Conservation (phyloP, 2,329 filamentous ascomycete species). For the Cladophialophora immunda region DNA sequence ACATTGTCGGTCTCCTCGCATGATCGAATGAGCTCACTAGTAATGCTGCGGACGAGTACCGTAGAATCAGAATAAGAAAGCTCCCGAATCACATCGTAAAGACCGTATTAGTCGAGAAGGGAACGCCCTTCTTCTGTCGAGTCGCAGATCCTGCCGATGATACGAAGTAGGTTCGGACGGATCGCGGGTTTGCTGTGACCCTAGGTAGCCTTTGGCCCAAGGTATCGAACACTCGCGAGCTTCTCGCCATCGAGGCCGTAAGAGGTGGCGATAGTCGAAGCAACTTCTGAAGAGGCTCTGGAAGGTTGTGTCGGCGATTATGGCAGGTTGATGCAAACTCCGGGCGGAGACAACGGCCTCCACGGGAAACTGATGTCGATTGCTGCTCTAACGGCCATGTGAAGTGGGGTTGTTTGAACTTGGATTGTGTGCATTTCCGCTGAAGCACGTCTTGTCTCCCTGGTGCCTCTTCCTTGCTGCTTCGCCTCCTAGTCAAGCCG, state of each 20-base stretch:
- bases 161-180: slow-evolving; percentile 86
- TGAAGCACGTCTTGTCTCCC: too few species aligned
- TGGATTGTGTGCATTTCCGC: too few species aligned
- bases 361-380: too few species aligned
- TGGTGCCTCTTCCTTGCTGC: slow-evolving; percentile 48
- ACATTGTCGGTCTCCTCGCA: slow-evolving; percentile 55
- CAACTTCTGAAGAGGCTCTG: slow-evolving; percentile 95
- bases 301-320: too few species aligned
- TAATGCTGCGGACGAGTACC: slow-evolving; percentile 90
- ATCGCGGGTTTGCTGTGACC: slow-evolving; percentile 94
- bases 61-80: slow-evolving; percentile 89
- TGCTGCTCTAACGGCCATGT: too few species aligned
- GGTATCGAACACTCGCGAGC: slow-evolving; percentile 83
- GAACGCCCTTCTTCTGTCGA: slow-evolving; percentile 73
- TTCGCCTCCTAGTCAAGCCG: slow-evolving; percentile 78
- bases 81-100: slow-evolving; percentile 82
- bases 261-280: slow-evolving; percentile 87
- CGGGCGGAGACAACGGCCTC: too few species aligned
- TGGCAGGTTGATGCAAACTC: too few species aligned
- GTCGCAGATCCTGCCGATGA: slow-evolving; percentile 91
- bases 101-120: slow-evolving; percentile 73
- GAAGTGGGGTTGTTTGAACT: too few species aligned
- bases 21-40: slow-evolving; percentile 77
- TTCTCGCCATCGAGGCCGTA: slow-evolving; percentile 80
- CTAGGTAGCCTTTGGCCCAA: slow-evolving; percentile 87